A percentile compares a stretch with the other conserved stretches of the same genome.
Evolutionary conservation across 257 asterid genomes (phyloP).

Genomic region (Jacaranda mimosifolia): DNA sequence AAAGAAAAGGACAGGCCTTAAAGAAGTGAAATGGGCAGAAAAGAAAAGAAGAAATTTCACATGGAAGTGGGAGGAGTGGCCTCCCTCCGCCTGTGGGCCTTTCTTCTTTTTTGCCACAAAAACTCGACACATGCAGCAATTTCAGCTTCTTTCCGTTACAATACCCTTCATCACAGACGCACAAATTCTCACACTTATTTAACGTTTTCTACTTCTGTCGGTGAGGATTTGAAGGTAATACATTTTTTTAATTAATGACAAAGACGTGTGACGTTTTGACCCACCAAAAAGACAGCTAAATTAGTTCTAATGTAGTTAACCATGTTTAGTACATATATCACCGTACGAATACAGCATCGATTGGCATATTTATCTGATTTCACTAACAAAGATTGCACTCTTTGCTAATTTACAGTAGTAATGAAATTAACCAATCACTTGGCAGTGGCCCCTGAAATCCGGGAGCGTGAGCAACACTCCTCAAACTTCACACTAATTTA

Average conservation of each 20-base stretch:
- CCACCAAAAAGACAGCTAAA: constrained; percentile 8
- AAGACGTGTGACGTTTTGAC: constrained; percentile 34
- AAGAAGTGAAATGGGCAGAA: constrained; percentile 14
- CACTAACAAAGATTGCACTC: constrained; percentile 25
- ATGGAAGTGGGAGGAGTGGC: constrained; percentile 21
- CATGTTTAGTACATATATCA: not conserved
- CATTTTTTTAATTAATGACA: not conserved
- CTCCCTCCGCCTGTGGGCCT: constrained; percentile 32
- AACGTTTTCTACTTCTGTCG: constrained; percentile 10
- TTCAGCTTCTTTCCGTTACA: not conserved
- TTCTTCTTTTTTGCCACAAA: not conserved
- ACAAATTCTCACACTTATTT: not conserved
- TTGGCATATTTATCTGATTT: not conserved
- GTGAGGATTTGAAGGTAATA: constrained; percentile 1
- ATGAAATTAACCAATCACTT: constrained; percentile 30
- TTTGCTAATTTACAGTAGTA: constrained; percentile 9
- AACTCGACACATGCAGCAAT: constrained; percentile 2
- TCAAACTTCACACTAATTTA: constrained; percentile 15
- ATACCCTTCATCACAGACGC: not conserved
- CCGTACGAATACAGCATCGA: not conserved
- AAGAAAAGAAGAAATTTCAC: constrained; percentile 37
- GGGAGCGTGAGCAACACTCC: constrained; percentile 28
- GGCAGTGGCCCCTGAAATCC: constrained; percentile 36
- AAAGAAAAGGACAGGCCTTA: constrained; percentile 30
- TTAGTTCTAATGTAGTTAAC: not conserved